Percentiles rank a stretch among this genome's conserved stretches.
Evolutionary conservation across 805 yeast species (phyloP).

Genomic region (Candida krabiensis): DNA sequence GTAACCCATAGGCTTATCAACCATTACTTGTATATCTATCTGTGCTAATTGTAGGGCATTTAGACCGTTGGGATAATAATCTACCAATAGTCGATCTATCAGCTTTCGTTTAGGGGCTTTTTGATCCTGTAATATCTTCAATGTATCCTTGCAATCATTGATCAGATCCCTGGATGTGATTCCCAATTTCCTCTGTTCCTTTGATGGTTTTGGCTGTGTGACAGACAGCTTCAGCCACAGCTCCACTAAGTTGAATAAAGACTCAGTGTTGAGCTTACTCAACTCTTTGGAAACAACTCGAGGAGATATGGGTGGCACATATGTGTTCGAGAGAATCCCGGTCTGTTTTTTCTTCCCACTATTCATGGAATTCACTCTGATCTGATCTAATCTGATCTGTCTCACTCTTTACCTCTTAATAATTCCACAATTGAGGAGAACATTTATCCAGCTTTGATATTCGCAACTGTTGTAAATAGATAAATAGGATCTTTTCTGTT

Average conservation of each 20-base stretch:
- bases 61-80: conserved; percentile 56
- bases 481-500: too few species aligned
- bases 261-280: conserved; percentile 26
- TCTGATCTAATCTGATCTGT: too few species aligned
- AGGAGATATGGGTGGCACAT: conserved; percentile 31
- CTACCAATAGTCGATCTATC: conserved; percentile 46
- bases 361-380: conserved; percentile 1
- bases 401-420: too few species aligned
- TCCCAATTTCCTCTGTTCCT: conserved; percentile 20
- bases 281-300: conserved; percentile 25
- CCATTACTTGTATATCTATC: conserved; percentile 62
- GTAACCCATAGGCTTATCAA: conserved; percentile 53
- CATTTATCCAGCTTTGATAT: too few species aligned
- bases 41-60: conserved; percentile 69
- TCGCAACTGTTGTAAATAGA: too few species aligned
- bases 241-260: conserved; percentile 31
- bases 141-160: conserved; percentile 13
- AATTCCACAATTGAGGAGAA: too few species aligned
- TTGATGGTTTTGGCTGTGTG: conserved; percentile 28
- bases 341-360: conserved; percentile 15
- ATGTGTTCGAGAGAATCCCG: conserved; percentile 35
- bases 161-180: conserved; percentile 19
- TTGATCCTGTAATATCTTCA: conserved; percentile 11
- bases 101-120: conserved; percentile 30
- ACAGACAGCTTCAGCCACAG: conserved; percentile 34